Evolutionary conservation across 176 grass and related monocot species (phyloP).

Genomic region (Eleusine coracana): DNA sequence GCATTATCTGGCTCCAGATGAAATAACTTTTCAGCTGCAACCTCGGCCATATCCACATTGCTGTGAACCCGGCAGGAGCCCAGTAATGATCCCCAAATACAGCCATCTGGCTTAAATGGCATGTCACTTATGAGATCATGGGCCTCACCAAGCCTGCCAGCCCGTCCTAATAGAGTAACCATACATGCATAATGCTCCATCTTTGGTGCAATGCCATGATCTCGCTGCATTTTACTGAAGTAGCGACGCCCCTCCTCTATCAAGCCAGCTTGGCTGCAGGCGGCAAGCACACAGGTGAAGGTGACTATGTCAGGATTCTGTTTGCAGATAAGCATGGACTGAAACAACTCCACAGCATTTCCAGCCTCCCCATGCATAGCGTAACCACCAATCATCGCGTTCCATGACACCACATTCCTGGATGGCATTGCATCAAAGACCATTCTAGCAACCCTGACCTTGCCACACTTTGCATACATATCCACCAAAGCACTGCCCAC

Average conservation of each 20-base stretch:
- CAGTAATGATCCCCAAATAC: slow-evolving; percentile 75
- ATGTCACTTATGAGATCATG: slow-evolving; percentile 68
- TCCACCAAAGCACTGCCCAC: slow-evolving; percentile 68
- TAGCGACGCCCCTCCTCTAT: slow-evolving; percentile 51
- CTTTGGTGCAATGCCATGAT: slow-evolving; percentile 53
- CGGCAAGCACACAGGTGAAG: slow-evolving; percentile 68
- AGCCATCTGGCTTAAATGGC: slow-evolving; percentile 63
- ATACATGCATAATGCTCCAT: slow-evolving; percentile 82
- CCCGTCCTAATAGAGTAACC: slow-evolving; percentile 69
- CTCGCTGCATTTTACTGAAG: slow-evolving; percentile 59
- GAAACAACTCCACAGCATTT: slow-evolving; percentile 51
- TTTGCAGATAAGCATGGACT: slow-evolving; percentile 46
- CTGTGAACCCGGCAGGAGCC: slow-evolving; percentile 65
- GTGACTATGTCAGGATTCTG: slow-evolving; percentile 67
- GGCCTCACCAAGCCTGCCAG: slow-evolving; percentile 63
- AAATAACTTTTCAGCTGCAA: slow-evolving; percentile 70
- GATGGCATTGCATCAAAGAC: slow-evolving; percentile 62
- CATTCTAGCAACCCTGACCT: slow-evolving; percentile 51
- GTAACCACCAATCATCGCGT: slow-evolving; percentile 78
- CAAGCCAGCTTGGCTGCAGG: slow-evolving; percentile 63
- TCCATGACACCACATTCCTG: slow-evolving; percentile 74
- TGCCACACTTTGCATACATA: slow-evolving; percentile 83
- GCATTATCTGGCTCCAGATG: slow-evolving; percentile 66
- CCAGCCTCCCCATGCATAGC: slow-evolving; percentile 72
- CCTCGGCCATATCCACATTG: slow-evolving; percentile 59